Base-by-base conservation (phyloP, 1,284 basidiomycete species). In the Trichosporon asahii region DNA sequence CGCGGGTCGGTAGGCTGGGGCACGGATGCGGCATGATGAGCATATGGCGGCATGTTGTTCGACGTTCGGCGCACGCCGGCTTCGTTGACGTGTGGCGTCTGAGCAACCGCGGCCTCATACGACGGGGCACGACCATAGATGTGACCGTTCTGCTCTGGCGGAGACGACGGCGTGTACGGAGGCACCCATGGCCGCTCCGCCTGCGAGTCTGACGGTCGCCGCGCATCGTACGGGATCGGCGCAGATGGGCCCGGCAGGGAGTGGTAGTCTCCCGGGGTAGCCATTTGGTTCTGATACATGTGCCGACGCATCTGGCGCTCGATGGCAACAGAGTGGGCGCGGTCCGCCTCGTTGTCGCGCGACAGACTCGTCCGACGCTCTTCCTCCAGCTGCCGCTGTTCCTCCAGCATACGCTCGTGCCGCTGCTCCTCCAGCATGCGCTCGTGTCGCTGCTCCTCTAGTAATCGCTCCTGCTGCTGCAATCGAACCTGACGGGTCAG, bases 401-500 rank as follows among this genome's bases (percentile, higher is more conserved):
- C 44, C 61, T 64, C 44, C 31, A 64, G 15, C 44, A 27, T 9
- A 29, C 49, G 60, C 67, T 67, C 53, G 15, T n/a, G 33, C 15
- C 25, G 76, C 23, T 75, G 74, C 33, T 77, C 74, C n/a, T 72
- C 70, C 46, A 71, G 33, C 37, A 74, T 70, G 1, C 70, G 75
- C 65, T 80, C 77, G 29, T 78, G 73, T 21, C 78, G 76, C 69
- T 82, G 78, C 18, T 77, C 74, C n/a, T 72, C 70, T 40, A 71
- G 33, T 33, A 74, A 70, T 2, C 70, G 75, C 65, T 80, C 77
- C 31, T 78, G 73, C n/a, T 78, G 76, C 69, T 82, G 78, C 18
- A 76, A 49, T 64, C 78, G 77, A 8, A 78, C 65, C 57, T 78
- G 74, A 33, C 18, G 71, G 25, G 81, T 79, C 57, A 81, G 66